A percentile compares a stretch with the other conserved stretches of the same genome.
phyloP scores from a whole-genome alignment of 192 early-diverging fungal species.

The Coemansia sp. region DNA sequence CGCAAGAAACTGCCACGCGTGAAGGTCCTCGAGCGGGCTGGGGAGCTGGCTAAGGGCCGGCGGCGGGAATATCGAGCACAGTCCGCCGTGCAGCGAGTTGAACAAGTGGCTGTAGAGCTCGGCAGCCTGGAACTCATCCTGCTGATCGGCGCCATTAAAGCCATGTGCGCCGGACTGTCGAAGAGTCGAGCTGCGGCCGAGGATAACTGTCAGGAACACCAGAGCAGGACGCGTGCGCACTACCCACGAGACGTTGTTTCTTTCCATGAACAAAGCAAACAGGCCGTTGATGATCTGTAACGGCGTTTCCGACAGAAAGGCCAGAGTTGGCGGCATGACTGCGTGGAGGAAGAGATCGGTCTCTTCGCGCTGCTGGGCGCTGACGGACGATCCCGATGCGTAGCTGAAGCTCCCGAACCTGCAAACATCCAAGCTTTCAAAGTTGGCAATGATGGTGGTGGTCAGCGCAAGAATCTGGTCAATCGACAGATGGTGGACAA shows the following conservation, averaged over 20 bases:
- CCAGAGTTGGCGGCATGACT: conserved; percentile 82
- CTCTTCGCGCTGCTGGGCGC: conserved; percentile 58
- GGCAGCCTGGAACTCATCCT: conserved; percentile 52
- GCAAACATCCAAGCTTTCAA: conserved; percentile 72
- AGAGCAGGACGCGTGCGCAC: conserved; percentile 82
- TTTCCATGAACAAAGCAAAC: conserved; percentile 81
- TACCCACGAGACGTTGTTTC: conserved; percentile 87
- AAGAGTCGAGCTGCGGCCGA: conserved; percentile 87
- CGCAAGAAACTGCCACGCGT: conserved; percentile 98
- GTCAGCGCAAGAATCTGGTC: conserved; percentile 81
- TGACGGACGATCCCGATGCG: conserved; percentile 20
- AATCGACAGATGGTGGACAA: conserved; percentile 70
- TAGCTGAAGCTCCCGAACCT: conserved; percentile 44
- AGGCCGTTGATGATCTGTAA: conserved; percentile 78
- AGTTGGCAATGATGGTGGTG: conserved; percentile 74
- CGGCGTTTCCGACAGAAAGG: conserved; percentile 79
- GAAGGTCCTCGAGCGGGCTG: conserved; percentile 68
- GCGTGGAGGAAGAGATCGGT: conserved; percentile 86
- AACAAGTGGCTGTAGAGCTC: conserved; percentile 89
- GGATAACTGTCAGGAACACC: conserved; percentile 84
- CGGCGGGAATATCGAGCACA: conserved; percentile 75
- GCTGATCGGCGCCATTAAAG: conserved; percentile 40
- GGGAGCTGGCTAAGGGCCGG: conserved; percentile 37
- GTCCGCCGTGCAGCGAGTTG: conserved; percentile 68
- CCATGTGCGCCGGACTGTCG: conserved; percentile 59